Conservation (phyloP, 2,329 filamentous ascomycete species). For the Monosporascus sp. region DNA sequence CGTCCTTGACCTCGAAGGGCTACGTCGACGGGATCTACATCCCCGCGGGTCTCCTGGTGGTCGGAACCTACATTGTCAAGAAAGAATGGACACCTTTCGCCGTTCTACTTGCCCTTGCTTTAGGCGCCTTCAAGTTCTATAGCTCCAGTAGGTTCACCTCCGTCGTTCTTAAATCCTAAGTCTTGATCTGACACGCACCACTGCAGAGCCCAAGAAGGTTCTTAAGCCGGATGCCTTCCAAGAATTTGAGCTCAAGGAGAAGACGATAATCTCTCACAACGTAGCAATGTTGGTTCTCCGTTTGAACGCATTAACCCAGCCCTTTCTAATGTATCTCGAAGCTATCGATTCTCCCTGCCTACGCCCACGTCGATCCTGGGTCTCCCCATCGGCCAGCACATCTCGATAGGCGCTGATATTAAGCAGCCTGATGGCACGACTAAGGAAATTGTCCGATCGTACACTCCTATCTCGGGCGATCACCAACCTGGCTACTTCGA, state of each 20-base stretch:
- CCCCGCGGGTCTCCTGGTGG: slow-evolving; percentile 70
- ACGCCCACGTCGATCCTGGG: slow-evolving; percentile 75
- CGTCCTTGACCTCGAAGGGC: slow-evolving; percentile 47
- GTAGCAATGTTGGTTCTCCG: slow-evolving; percentile 72
- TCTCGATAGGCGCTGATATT: slow-evolving; percentile 82
- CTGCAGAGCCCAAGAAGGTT: slow-evolving; percentile 68
- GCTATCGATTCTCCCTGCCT: slow-evolving; percentile 90
- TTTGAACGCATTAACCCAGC: neutral
- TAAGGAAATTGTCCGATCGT: slow-evolving; percentile 85
- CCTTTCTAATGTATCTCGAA: slow-evolving; percentile 25
- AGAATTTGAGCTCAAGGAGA: slow-evolving; percentile 88
- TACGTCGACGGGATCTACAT: slow-evolving; percentile 79
- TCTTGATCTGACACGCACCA: slow-evolving; percentile 12
- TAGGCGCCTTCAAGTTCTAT: slow-evolving; percentile 69
- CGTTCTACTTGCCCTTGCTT: slow-evolving; percentile 55
- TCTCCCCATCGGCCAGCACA: slow-evolving; percentile 97
- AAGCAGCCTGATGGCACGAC: slow-evolving; percentile 60
- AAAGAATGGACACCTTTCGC: slow-evolving; percentile 71
- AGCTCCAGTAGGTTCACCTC: slow-evolving; percentile 55
- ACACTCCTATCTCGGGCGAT: slow-evolving; percentile 88
- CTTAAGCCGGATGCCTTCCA: slow-evolving; percentile 86
- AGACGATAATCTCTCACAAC: slow-evolving; percentile 95
- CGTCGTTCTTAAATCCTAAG: neutral
- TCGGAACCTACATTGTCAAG: slow-evolving; percentile 75
- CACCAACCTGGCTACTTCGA: slow-evolving; percentile 89